Conservation (phyloP, 805 yeast species). For the Ogataea allantospora region DNA sequence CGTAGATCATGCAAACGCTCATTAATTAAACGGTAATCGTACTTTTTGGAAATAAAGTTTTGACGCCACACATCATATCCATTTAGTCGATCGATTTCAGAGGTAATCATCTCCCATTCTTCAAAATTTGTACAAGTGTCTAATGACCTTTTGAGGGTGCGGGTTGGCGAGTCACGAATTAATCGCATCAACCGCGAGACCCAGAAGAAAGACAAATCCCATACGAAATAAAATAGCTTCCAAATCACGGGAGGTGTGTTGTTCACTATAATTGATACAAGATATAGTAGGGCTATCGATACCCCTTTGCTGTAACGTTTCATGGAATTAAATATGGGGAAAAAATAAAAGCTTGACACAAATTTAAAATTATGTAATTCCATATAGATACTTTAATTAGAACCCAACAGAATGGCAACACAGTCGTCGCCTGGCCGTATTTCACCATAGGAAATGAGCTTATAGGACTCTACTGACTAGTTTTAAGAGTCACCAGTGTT, state of each 20-base stretch:
- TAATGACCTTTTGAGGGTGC: constrained; percentile 20
- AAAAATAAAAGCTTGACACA: not conserved
- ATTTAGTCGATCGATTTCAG: constrained; percentile 47
- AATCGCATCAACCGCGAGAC: constrained; percentile 29
- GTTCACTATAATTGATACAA: constrained; percentile 17
- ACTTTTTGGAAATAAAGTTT: constrained; percentile 74
- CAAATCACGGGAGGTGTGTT: constrained; percentile 29
- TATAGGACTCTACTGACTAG: constrained; percentile 32
- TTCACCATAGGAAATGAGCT: constrained; percentile 27
- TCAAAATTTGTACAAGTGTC: constrained; percentile 55
- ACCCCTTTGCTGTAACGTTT: constrained; percentile 16
- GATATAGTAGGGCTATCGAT: constrained; percentile 17
- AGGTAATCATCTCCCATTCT: constrained; percentile 66
- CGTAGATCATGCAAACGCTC: constrained; percentile 64
- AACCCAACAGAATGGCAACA: constrained; percentile 1
- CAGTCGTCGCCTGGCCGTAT: constrained; percentile 21
- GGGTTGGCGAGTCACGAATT: constrained; percentile 20
- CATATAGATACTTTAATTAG: not conserved
- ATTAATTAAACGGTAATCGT: constrained; percentile 80
- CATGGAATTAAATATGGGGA: constrained; percentile 2
- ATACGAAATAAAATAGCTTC: constrained; percentile 34
- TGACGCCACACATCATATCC: constrained; percentile 72
- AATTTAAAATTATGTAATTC: not conserved
- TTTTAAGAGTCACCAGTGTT: constrained; percentile 44
- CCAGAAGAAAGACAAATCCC: constrained; percentile 50